Conservation (phyloP, 495 filamentous ascomycete species). For the Aspergillus asperescens region DNA sequence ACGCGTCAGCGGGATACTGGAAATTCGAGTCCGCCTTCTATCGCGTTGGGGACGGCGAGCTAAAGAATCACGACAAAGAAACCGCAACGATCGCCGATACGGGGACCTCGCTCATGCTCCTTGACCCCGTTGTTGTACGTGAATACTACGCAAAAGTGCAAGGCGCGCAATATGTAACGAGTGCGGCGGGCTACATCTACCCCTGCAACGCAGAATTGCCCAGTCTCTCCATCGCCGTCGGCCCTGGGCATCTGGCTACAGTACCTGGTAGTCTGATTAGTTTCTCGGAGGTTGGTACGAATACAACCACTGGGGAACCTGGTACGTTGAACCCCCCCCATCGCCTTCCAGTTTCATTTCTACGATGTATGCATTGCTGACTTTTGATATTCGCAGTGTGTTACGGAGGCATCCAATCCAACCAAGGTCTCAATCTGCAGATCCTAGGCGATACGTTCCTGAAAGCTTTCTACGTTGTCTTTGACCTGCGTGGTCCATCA, state of each 20-base stretch:
- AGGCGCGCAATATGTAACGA: constrained; percentile 44
- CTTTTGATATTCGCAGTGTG: constrained; percentile 44
- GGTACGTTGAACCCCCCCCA: constrained; percentile 26
- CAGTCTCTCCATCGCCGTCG: constrained; percentile 61
- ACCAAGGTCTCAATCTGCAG: constrained; percentile 50
- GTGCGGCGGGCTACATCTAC: constrained; percentile 59
- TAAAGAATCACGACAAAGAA: constrained; percentile 26
- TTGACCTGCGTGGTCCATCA: constrained; percentile 53
- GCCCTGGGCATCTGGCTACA: constrained; percentile 51
- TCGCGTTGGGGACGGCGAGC: constrained; percentile 42
- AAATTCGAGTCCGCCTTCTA: constrained; percentile 58
- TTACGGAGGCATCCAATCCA: constrained; percentile 68
- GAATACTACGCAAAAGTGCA: constrained; percentile 60
- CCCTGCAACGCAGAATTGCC: constrained; percentile 60
- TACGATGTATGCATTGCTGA: too few species aligned
- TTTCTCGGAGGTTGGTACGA: constrained; percentile 53
- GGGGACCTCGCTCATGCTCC: constrained; percentile 67
- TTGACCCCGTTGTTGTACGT: constrained; percentile 53
- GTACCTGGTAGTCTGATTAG: constrained; percentile 64
- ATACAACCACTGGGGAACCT: constrained; percentile 34
- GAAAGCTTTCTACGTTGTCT: constrained; percentile 73
- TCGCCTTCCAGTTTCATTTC: background rate
- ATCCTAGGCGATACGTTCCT: constrained; percentile 79
- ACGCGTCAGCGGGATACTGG: constrained; percentile 68
- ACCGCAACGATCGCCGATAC: constrained; percentile 62